A percentile compares a stretch with the other conserved stretches of the same genome.
Evolutionary conservation across 192 early-diverging fungal species (phyloP).

Genomic region (Linnemannia exigua): DNA sequence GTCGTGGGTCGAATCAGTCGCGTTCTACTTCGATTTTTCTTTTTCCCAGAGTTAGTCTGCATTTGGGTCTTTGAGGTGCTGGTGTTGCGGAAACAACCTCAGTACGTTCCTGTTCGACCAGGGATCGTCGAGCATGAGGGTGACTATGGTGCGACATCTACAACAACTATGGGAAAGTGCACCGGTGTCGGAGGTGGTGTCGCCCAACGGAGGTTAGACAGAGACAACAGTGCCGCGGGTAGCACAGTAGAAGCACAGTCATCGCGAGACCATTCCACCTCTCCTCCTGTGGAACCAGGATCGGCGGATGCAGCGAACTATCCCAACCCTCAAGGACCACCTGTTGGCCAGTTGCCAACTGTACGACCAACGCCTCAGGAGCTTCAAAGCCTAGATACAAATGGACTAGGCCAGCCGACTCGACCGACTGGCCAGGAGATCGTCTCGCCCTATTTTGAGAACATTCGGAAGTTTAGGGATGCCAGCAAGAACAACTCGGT

Average conservation of each 20-base stretch:
- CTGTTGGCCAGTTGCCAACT: neutral
- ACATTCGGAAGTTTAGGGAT: constrained; percentile 36
- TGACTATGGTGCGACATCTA: neutral
- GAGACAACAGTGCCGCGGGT: neutral
- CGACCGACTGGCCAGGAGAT: constrained; percentile 19
- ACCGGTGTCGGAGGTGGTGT: constrained; percentile 14
- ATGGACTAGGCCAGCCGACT: neutral
- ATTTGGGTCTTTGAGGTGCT: constrained; percentile 57
- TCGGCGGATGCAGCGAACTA: neutral
- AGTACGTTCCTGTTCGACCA: constrained; percentile 28
- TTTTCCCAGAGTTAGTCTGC: constrained; percentile 47
- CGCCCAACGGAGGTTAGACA: constrained; percentile 25
- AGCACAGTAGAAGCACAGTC: constrained; percentile 1
- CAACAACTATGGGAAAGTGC: neutral
- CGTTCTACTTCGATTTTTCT: constrained; percentile 47
- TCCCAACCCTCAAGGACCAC: neutral
- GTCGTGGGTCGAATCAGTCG: constrained; percentile 48
- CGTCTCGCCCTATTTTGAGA: constrained; percentile 41
- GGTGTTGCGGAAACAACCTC: constrained; percentile 26
- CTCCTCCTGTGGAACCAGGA: neutral
- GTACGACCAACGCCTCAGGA: neutral
- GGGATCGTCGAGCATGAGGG: constrained; percentile 21
- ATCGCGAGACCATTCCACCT: neutral
- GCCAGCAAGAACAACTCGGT: constrained; percentile 16
- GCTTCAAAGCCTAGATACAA: constrained; percentile 10